Base-by-base conservation (phyloP, 1,284 basidiomycete species). In the Boletus subluridellus region DNA sequence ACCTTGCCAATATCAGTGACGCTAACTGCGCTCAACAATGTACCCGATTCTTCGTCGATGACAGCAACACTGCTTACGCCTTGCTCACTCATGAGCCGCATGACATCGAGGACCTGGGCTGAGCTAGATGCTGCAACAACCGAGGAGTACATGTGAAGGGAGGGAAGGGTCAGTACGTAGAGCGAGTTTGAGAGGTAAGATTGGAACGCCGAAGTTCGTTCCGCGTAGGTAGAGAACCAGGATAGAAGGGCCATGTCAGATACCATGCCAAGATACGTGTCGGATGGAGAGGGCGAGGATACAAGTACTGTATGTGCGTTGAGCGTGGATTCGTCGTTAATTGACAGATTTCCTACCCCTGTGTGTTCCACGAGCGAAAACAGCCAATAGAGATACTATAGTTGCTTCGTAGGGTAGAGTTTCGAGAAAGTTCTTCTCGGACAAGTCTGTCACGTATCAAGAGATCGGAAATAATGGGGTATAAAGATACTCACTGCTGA, bases 41-140 rank as follows among this genome's bases (percentile, higher is more conserved):
- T 76, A 5, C 85, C 70, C 4, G 50, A 63, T 35, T 83, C 84
- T 54, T 87, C 86, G 51, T 89, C 85, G 5, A 89, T 69, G 8
- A 91, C 85, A 24, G 89, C 89, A 49, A 90, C 76, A 63, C 86
- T 89, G 69, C 89, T 89, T 39, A 91, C 88, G 24, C 89, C 89
- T 67, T 86, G 81, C 62, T 89, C 86, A 65, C 87, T 89, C 89
- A 91, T 90, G 34, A 87, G 75, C 58, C 77, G 81, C 89, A 91
- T 91, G 5, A 88, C 88, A 69, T 90, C 85, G 37, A 90, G 74
- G 21, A 90, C 84, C 24, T 79, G 78, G 4, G 82, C 80, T 21
- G 75, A 78, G 44, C 86, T 82, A 8, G 78, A 78, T 10, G 82
- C 74, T 5, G 85, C 80, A 11, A 90, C 75, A 17, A 91, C 85